These are phyloP conservation scores for Pseudozyma sp. DNA, from an alignment of 1,284 basidiomycete genomes.

Conservation along the genomic window DNA sequence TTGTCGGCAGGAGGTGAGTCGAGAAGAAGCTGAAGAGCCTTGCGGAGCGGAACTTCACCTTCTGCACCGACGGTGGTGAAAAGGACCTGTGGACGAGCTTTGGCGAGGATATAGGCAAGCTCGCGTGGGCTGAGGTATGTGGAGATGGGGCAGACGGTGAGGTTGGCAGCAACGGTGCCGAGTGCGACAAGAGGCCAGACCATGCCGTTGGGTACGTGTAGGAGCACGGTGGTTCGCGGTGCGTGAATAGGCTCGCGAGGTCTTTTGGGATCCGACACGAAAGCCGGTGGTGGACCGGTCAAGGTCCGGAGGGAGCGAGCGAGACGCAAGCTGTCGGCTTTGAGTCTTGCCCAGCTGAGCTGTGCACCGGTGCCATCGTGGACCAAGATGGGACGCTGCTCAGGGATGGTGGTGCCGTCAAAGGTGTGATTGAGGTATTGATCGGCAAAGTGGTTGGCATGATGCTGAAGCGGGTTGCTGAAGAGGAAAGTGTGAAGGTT, in stretches of 20 bases:
- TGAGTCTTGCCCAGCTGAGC: constrained; percentile 44
- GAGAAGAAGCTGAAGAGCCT: constrained; percentile 49
- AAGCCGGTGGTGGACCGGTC: constrained; percentile 27
- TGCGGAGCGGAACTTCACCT: constrained; percentile 55
- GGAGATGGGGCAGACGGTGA: constrained; percentile 68
- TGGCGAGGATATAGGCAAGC: constrained; percentile 68
- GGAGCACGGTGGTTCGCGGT: constrained; percentile 62
- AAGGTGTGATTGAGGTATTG: constrained; percentile 44
- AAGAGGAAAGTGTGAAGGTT: constrained; percentile 52
- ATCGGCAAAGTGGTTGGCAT: constrained; percentile 30
- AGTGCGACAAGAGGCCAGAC: constrained; percentile 66
- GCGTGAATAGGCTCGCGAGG: constrained; percentile 51
- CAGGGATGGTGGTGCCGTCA: constrained; percentile 38
- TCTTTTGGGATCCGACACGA: constrained; percentile 14
- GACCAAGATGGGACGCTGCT: constrained; percentile 47
- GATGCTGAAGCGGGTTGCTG: constrained; percentile 52
- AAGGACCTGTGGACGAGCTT: constrained; percentile 66
- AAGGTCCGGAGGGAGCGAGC: constrained; percentile 46
- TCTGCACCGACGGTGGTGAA: constrained; percentile 62
- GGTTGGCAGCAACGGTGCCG: constrained; percentile 59
- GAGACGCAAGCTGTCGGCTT: constrained; percentile 49
- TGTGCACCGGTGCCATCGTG: constrained; percentile 49
- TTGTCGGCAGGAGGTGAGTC: constrained; percentile 42
- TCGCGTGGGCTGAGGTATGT: constrained; percentile 68
- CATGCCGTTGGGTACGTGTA: constrained; percentile 70